phyloP scores from a whole-genome alignment of 2,329 filamentous ascomycete species.

The Incumbomyces delicatus region DNA sequence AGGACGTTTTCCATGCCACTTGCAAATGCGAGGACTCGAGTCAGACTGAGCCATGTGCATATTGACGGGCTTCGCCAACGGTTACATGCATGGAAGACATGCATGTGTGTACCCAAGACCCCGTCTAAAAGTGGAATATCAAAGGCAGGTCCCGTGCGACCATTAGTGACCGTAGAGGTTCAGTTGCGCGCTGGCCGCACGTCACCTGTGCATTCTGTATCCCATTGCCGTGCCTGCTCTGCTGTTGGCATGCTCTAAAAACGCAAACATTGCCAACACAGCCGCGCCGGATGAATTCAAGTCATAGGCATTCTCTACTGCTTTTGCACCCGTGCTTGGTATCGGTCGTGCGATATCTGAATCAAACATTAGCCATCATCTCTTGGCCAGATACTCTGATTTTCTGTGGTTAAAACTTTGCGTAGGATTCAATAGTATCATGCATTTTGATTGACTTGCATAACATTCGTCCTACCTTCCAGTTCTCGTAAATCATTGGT shows the following conservation, averaged over 20 bases:
- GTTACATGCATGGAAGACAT: slow-evolving; percentile 7
- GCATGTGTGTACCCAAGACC: slow-evolving; percentile 6
- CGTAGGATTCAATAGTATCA: slow-evolving; percentile 1
- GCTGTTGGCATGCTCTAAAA: neutral
- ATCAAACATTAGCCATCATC: neutral
- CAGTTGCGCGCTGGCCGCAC: too few species aligned
- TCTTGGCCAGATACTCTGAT: neutral
- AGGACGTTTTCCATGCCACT: neutral
- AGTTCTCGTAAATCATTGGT: slow-evolving; percentile 5
- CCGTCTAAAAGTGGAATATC: slow-evolving; percentile 2
- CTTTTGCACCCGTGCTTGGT: neutral
- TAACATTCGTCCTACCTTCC: slow-evolving; percentile 3
- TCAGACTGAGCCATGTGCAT: slow-evolving; percentile 4
- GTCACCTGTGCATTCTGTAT: neutral
- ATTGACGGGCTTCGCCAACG: slow-evolving; percentile 5
- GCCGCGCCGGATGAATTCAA: neutral
- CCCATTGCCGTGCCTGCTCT: neutral
- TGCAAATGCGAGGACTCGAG: slow-evolving; percentile 2
- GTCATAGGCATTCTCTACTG: neutral
- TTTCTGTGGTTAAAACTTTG: neutral
- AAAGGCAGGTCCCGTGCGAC: slow-evolving; percentile 2
- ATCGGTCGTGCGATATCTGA: too few species aligned
- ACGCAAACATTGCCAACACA: slow-evolving; percentile 1
- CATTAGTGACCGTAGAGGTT: neutral
- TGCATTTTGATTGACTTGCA: slow-evolving; percentile 5